Evolutionary conservation across 2,329 filamentous ascomycete genomes (phyloP), one percentile per base, ranked within the genome.

Genomic region (Raffaelea ambrosiae): DNA sequence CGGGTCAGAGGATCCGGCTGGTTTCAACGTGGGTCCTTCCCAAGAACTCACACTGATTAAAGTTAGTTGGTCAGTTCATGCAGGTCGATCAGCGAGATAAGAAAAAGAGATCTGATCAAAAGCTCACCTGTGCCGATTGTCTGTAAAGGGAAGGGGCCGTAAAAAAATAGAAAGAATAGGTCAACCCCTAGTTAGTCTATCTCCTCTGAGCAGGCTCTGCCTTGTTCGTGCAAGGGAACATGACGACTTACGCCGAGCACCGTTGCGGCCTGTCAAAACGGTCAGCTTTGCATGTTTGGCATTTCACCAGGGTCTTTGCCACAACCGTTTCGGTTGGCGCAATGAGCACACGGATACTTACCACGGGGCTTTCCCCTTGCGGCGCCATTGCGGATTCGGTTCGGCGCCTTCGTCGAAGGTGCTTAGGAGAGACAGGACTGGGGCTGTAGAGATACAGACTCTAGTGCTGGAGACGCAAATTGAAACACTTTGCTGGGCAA

Each of bases 231-330:
- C 13, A 29, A 29, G 26, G 26, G n/a, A n/a, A n/a, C n/a, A 33
- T n/a, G 18, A 5, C 8, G 43, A 64, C 65, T 58, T 58, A 68
- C 66, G 45, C 66, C 66, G 5, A 69, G 52, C 2, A 69, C 63
- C 51, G 62, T 68, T 43, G 66, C 65, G 0, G 65, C 63, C 61
- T 63, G 26, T 13, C 2, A 40, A 39, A 22, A n/a, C n/a, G n/a
- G n/a, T n/a, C n/a, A n/a, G n/a, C n/a, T n/a, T n/a, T n/a, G n/a
- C n/a, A n/a, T n/a, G n/a, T n/a, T n/a, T n/a, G n/a, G n/a, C n/a
- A n/a, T n/a, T n/a, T n/a, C n/a, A n/a, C n/a, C n/a, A n/a, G n/a
- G n/a, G n/a, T n/a, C n/a, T n/a, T n/a, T n/a, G n/a, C n/a, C n/a
- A n/a, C n/a, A n/a, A n/a, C n/a, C n/a, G n/a, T n/a, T n/a, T n/a